phyloP scores from a whole-genome alignment of 2,329 filamentous ascomycete species.

The Grosmannia penicillata region DNA sequence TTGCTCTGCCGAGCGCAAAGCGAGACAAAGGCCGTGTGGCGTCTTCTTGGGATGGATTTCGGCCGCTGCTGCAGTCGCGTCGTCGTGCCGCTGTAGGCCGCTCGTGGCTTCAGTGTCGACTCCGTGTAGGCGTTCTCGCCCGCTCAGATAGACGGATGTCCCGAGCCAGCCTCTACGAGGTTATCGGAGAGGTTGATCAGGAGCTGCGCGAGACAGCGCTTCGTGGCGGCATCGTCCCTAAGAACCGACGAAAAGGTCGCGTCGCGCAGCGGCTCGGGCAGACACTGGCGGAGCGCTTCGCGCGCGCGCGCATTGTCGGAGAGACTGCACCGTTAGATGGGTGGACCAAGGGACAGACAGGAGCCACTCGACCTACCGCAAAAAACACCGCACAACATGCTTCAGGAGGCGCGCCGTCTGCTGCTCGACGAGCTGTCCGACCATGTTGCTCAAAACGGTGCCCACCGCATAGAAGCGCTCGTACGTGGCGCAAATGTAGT shows the following conservation, averaged over 20 bases:
- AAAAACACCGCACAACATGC: slow-evolving; percentile 93
- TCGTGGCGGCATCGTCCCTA: slow-evolving; percentile 91
- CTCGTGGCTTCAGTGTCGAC: too few relatives aligned
- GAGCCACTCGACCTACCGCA: slow-evolving; percentile 48
- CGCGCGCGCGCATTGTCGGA: slow-evolving; percentile 93
- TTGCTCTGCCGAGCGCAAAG: neutral
- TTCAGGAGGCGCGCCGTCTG: slow-evolving; percentile 92
- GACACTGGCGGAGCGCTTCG: slow-evolving; percentile 86
- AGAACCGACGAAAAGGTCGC: slow-evolving; percentile 94
- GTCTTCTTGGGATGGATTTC: too few relatives aligned
- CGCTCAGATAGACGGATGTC: slow-evolving; percentile 12
- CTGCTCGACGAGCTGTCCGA: slow-evolving; percentile 90
- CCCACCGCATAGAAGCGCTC: slow-evolving; percentile 97
- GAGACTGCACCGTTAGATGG: slow-evolving; percentile 38
- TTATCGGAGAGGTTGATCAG: slow-evolving; percentile 93
- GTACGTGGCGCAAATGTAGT: slow-evolving; percentile 97
- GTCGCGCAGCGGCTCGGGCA: slow-evolving; percentile 95
- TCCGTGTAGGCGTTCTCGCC: too few relatives aligned
- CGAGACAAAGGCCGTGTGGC: neutral
- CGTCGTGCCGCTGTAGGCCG: too few relatives aligned
- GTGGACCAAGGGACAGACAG: neutral
- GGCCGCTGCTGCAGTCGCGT: too few relatives aligned
- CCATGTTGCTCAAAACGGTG: slow-evolving; percentile 97
- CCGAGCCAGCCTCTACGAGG: slow-evolving; percentile 36
- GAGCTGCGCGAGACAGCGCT: slow-evolving; percentile 92